Evolutionary conservation across 1,284 basidiomycete species (phyloP), one percentile per base, ranked within the genome.

Genomic region (Moniliophthora roreri): DNA sequence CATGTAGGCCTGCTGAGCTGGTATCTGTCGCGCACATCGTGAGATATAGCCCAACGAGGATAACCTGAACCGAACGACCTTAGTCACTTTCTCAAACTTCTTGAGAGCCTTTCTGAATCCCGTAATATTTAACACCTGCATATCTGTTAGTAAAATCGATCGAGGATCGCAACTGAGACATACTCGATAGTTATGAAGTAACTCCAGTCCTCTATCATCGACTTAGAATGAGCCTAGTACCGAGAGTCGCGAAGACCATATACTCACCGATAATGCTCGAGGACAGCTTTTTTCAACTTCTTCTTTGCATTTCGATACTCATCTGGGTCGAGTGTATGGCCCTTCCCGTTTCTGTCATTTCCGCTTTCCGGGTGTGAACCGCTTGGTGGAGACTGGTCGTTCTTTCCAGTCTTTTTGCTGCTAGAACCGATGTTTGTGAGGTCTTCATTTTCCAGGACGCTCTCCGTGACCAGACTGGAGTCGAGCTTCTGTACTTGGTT

Each of bases 71-170:
- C 48, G 20, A 81, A 80, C 53, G 74, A 88, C 87, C 63, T 79
- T 83, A 1, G 91, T 89, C 2, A 84, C 75, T 71, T 97, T 98
- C 66, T 94, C 92, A 62, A 94, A 97, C 72, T 97, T 98, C 72
- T 95, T 98, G 57, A 97, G 67, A 0, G 89, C 89, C 68, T 98
- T 98, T 20, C 91, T 78, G 67, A 98, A 95, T 0, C 94, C 95
- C 1, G 91, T 91, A 8, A 95, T 69, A 67, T 98, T 98, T 48
- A 98, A 71, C 44, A 90, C 85, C 87, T 94, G 55, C 15, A 48
- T 36, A n/a, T 11, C 20, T 10, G 4, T 26, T 11, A 40, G 32
- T n/a, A n/a, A 51, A 18, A 49, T 24, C 18, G 23, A 15, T 15
- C 41, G 49, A n/a, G 11, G 18, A 20, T n/a, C 28, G 10, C 20